Percentiles rank a stretch among this genome's conserved stretches.
These are phyloP conservation scores for Periglandula ipomoeae DNA, from an alignment of 2,329 filamentous ascomycete genomes.

Conservation along the genomic window DNA sequence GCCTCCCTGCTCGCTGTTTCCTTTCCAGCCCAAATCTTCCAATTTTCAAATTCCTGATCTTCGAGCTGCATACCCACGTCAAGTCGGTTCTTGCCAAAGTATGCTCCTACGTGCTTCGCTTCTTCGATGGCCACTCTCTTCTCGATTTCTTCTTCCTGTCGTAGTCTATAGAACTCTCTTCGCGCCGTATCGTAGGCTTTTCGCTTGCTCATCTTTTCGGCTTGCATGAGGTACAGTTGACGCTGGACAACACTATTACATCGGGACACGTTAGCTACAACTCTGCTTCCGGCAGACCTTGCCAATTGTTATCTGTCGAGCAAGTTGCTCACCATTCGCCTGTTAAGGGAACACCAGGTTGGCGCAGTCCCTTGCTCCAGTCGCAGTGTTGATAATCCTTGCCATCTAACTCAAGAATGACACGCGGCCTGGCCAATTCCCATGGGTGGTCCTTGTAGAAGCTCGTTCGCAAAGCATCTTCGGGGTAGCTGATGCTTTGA, in stretches of 20 bases:
- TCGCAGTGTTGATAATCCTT: constrained; percentile 67
- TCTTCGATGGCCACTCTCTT: constrained; percentile 79
- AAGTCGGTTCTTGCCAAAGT: constrained; percentile 70
- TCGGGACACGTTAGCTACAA: not conserved
- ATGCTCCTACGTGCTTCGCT: constrained; percentile 73
- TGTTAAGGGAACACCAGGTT: constrained; percentile 66
- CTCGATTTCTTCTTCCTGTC: constrained; percentile 75
- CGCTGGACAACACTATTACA: constrained; percentile 74
- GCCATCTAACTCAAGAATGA: constrained; percentile 79
- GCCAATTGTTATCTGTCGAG: not conserved
- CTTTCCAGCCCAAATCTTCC: constrained; percentile 68
- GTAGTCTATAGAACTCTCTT: constrained; percentile 80
- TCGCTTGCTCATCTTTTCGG: constrained; percentile 48
- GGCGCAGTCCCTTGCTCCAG: constrained; percentile 68
- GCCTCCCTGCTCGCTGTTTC: constrained; percentile 34
- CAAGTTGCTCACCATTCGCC: constrained; percentile 61
- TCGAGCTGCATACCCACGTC: constrained; percentile 78
- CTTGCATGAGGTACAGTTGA: constrained; percentile 75
- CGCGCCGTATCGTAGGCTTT: constrained; percentile 80
- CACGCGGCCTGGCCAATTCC: constrained; percentile 83
- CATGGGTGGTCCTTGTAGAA: constrained; percentile 96
- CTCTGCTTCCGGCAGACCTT: constrained; percentile 14
- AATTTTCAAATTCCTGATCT: constrained; percentile 68
- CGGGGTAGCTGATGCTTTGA: constrained; percentile 66
- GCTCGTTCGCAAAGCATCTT: constrained; percentile 68